Conservation (phyloP, 2,329 filamentous ascomycete genomes). For the Claviceps pazoutovae region DNA sequence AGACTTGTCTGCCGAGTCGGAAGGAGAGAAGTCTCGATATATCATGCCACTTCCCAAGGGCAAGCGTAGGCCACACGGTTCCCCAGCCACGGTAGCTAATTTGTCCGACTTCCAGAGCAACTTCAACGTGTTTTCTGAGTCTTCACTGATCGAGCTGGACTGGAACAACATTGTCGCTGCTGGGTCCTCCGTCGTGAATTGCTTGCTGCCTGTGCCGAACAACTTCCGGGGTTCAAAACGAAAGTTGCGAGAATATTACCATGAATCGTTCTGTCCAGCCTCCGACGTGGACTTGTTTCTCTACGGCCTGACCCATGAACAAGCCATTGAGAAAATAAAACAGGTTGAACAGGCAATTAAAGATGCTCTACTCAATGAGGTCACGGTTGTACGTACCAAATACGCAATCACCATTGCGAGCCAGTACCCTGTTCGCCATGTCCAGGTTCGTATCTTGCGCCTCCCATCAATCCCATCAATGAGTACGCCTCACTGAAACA, state of each 20-base stretch:
- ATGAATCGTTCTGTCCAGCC: constrained; percentile 66
- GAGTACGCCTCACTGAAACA: not conserved
- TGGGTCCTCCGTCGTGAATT: constrained; percentile 69
- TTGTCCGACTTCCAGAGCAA: constrained; percentile 63
- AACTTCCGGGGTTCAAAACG: constrained; percentile 49
- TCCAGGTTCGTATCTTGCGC: constrained; percentile 34
- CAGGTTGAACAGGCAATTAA: constrained; percentile 63
- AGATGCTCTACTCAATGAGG: constrained; percentile 69
- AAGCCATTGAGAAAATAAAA: constrained; percentile 72
- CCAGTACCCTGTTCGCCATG: constrained; percentile 69
- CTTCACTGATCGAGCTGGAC: constrained; percentile 58
- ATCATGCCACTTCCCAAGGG: constrained; percentile 53
- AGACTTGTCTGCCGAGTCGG: constrained; percentile 40
- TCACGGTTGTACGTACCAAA: constrained; percentile 72
- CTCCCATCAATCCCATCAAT: not conserved
- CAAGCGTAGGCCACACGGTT: constrained; percentile 46
- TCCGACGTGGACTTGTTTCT: constrained; percentile 82
- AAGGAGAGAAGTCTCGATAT: constrained; percentile 48
- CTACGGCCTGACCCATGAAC: constrained; percentile 62
- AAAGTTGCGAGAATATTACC: constrained; percentile 58
- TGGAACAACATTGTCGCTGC: constrained; percentile 75
- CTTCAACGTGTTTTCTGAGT: constrained; percentile 72
- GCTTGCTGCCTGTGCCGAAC: constrained; percentile 55
- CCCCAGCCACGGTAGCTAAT: constrained; percentile 52
- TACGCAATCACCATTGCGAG: constrained; percentile 77